Base-by-base conservation (phyloP, 2,329 filamentous ascomycete species). In the Hymenoscyphus albidus region DNA sequence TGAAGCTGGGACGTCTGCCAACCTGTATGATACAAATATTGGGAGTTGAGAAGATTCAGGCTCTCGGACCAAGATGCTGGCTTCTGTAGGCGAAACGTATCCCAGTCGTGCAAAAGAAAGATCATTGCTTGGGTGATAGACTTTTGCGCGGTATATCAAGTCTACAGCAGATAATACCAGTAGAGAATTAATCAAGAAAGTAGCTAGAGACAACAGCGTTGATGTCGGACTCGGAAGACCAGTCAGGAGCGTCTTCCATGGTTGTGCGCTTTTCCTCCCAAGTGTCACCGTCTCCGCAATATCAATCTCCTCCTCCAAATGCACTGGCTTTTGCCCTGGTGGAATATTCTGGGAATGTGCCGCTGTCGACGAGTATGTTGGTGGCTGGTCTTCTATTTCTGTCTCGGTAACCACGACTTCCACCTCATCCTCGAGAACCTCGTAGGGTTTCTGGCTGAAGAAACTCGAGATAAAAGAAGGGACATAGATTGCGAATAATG, bases 71-170 rank as follows among this genome's bases (percentile, higher is more conserved):
- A 99, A 79, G 48, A 99, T 83, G 66, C 87, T 93, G 27, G 93
- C 95, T 63, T 89, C 89, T 0, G 82, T 85, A 18, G 91, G 85
- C 4, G 93, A 96, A 35, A 98, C 89, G 75, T 94, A 94, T 32
- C 95, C 95, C 16, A 97, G 80, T 9, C 95, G 85, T 51, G 91
- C 91, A 75, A 99, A 96, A 0, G 93, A 91, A 12, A 97, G 80
- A 69, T 96, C 88, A 35, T 91, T 80, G 32, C 82, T 87, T 3
- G 89, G 87, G 75, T 96, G 83, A 40, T 89, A 83, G 65, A 88
- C 76, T 12, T 86, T 85, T 1, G 90, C 89, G 22, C 90, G 86
- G 74, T 91, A 93, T 14, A 96, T 82, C 48, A 93, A 85, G 76
- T 99, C 95, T 32, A 88, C 82, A 0, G 88, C 85, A 77, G 94